Base-by-base conservation (phyloP, 768 basidiomycete genomes). In the Thelephora ganbajun region DNA sequence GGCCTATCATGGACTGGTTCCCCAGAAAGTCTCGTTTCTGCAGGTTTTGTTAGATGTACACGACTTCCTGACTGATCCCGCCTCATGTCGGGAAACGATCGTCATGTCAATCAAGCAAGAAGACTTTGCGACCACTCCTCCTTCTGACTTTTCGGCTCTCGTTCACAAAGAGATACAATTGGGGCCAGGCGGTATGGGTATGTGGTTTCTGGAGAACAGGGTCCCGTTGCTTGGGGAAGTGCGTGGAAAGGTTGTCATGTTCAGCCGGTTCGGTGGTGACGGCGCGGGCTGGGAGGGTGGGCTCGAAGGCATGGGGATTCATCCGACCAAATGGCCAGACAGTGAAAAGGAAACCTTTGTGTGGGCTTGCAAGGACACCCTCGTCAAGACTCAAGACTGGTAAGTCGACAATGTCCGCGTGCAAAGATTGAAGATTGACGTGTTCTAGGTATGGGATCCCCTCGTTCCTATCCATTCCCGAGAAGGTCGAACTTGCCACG, bases 91-190 rank as follows among this genome's bases (percentile, higher is more conserved):
- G 23, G 92, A 94, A 61, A 84, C 84, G 0, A 61, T 96, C 33
- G 74, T 96, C 23, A 78, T 93, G 68, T 91, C 82, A 13, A 74
- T 97, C 59, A 93, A 94, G 62, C 85, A 93, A 58, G 92, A 97
- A 60, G 83, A 88, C 53, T 77, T 69, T 48, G 59, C 68, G 5
- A 61, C 55, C 16, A 69, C 71, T 0, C 66, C 74, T 3, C 59
- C 67, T 0, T 53, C 61, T 1, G 48, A 65, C 5, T 91, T 93
- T 61, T 84, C 85, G 2, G 54, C 61, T 26, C 62, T 79, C 9
- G 83, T 92, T 7, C 74, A 72, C 33, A 66, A 76, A 36, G 83
- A 80, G 47, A 82, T 94, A 20, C 59, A 63, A 19, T 56, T 57
- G 37, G 74, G 77, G 2, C 73, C 77, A 5, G 76, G 72, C 2